Base-by-base conservation (phyloP, 192 early-diverging fungal species). In the Powellomyces hirtus region DNA sequence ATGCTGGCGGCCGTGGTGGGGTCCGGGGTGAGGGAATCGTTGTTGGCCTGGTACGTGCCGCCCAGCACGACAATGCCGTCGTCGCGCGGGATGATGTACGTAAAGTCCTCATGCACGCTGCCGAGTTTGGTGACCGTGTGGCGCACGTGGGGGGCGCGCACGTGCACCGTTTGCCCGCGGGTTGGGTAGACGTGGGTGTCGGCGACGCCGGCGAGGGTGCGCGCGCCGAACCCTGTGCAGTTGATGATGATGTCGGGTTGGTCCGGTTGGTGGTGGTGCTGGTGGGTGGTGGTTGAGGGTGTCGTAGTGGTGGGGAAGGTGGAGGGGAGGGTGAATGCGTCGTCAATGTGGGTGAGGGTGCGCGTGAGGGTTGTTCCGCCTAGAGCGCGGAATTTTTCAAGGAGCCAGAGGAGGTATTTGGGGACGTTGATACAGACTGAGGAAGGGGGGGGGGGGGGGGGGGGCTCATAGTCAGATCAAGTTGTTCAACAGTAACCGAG, bases 31-130 rank as follows among this genome's bases (percentile, higher is more conserved):
- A 79, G 44, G 29, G 18, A 27, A 16, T 76, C 7, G 31, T 81
- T 60, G 59, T 66, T 40, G 14, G 65, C 63, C 40, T 84, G 75
- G 68, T 84, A 81, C 2, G 91, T 91, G 7, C 91, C 90, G 27
- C 92, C 93, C 0, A 94, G 64, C 38, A 93, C 76, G 33, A 92
- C 90, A 37, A 83, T 81, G 11, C 90, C 91, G 66, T 90, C 84
- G 14, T 81, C 80, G 14, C 92, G 81, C 2, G 92, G 94, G 59
- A 95, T 95, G n/a, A 94, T 83, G 74, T 95, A 95, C 38, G 87
- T 84, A 42, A 85, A 73, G 56, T 75, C 73, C 29, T 61, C 59
- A 38, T 59, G 55, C 18, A 72, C 52, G 52, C 71, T 73, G 24
- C 66, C 66, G n/a, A 68, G 42, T 27, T 22, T 29, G 42, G 80